Conservation (phyloP, 2,329 filamentous ascomycete genomes). For the Rhexocercosporidium sp. region DNA sequence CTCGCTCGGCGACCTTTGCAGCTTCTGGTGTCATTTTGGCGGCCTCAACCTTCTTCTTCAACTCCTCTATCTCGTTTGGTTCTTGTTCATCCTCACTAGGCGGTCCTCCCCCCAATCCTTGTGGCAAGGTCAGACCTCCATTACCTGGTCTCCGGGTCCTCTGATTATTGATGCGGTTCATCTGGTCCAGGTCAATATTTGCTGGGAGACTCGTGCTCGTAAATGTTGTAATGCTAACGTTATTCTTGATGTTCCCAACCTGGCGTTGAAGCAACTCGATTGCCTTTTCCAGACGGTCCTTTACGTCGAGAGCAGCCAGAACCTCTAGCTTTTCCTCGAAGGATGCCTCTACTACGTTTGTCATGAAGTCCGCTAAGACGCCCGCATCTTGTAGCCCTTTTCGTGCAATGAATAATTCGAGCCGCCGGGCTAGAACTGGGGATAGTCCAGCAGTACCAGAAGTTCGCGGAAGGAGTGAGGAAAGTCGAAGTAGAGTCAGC, state of each 20-base stretch:
- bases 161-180: constrained; percentile 53
- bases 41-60: constrained; percentile 84
- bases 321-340: constrained; percentile 92
- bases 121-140: constrained; percentile 34
- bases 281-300: constrained; percentile 78
- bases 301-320: constrained; percentile 79
- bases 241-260: constrained; percentile 82
- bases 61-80: constrained; percentile 85
- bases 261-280: constrained; percentile 85
- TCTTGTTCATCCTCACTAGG: constrained; percentile 73
- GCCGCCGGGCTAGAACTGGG: constrained; percentile 81
- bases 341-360: constrained; percentile 84
- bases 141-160: constrained; percentile 36
- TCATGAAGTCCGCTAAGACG: constrained; percentile 92
- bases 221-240: constrained; percentile 82
- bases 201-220: constrained; percentile 69
- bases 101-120: constrained; percentile 32
- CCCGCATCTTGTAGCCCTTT: constrained; percentile 85
- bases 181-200: constrained; percentile 59
- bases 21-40: constrained; percentile 85
- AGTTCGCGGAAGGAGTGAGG: constrained; percentile 78
- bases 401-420: constrained; percentile 85
- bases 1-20: constrained; percentile 86
- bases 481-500: constrained; percentile 81
- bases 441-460: constrained; percentile 70